Percentiles rank a stretch among this genome's conserved stretches.
Conservation (phyloP, 805 yeast genomes). For the Myxozyma vanderwaltii region DNA sequence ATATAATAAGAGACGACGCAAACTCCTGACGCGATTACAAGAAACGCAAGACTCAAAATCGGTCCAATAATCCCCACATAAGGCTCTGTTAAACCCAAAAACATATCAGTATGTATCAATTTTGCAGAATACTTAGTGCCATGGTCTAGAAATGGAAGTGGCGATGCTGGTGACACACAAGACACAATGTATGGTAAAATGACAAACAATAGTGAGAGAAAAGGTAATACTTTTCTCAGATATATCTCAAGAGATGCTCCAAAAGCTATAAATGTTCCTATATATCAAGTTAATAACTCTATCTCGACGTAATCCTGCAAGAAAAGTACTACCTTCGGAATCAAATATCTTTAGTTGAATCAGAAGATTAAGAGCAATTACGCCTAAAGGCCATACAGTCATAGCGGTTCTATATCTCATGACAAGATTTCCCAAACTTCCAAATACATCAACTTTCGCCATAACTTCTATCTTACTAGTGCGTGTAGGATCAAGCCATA, state of each 20-base stretch:
- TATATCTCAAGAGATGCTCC: conserved; percentile 38
- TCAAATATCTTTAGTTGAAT: conserved; percentile 57
- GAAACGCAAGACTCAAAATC: conserved; percentile 48
- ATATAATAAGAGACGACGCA: conserved; percentile 39
- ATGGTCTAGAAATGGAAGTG: neutral
- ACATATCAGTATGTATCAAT: conserved; percentile 53
- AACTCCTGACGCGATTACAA: conserved; percentile 51
- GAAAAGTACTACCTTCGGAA: conserved; percentile 9
- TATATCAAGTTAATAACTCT: neutral
- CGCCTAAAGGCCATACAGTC: conserved; percentile 67
- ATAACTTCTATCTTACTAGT: conserved; percentile 27
- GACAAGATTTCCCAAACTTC: conserved; percentile 67
- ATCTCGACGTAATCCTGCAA: neutral
- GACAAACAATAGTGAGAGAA: neutral
- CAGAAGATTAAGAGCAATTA: conserved; percentile 54
- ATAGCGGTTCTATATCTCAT: conserved; percentile 76
- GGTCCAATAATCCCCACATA: conserved; percentile 44
- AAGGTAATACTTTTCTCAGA: conserved; percentile 38
- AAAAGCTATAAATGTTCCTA: conserved; percentile 25
- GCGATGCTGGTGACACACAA: neutral
- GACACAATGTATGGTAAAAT: neutral
- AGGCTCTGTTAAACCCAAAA: conserved; percentile 65
- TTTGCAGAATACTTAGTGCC: conserved; percentile 35
- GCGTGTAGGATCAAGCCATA: conserved; percentile 39
- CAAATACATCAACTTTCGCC: conserved; percentile 54